Conservation (phyloP, 176 grass and related monocot species). For the Phoenix roebelenii region DNA sequence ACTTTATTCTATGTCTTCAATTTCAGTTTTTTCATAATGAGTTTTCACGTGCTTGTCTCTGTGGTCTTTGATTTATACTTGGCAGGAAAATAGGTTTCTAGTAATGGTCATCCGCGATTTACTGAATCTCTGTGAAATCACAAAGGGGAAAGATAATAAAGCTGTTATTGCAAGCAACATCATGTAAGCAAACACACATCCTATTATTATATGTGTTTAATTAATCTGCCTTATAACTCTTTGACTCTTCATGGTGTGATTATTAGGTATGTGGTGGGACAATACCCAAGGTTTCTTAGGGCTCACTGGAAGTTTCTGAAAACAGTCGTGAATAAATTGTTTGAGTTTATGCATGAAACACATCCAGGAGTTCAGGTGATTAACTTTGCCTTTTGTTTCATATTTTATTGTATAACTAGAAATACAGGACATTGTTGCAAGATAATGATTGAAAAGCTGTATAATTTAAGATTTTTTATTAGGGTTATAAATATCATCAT, state of each 20-base stretch:
- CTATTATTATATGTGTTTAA: neutral
- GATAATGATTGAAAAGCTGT: no score
- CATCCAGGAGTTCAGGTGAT: constrained; percentile 99
- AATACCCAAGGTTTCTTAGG: constrained; percentile 97
- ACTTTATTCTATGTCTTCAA: neutral
- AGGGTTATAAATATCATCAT: no score
- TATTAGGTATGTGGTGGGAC: constrained; percentile 97
- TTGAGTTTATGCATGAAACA: constrained; percentile 99
- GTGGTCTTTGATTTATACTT: constrained; percentile 8
- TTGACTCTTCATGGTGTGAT: constrained; percentile 17
- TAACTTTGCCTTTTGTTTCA: neutral
- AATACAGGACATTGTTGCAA: no score
- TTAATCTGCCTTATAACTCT: neutral
- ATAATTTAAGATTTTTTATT: no score
- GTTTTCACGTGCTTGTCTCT: constrained; percentile 10
- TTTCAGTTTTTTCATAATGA: neutral
- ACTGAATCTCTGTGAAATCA: constrained; percentile 98
- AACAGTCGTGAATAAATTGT: constrained; percentile 97
- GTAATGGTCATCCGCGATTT: constrained; percentile 99
- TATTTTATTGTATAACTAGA: neutral
- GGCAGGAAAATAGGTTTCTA: constrained; percentile 94
- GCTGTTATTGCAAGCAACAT: constrained; percentile 99
- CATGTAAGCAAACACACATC: constrained; percentile 37
- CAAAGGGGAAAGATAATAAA: constrained; percentile 99
- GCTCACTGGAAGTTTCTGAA: constrained; percentile 99